Percentiles rank a stretch among this genome's conserved stretches.
These are phyloP conservation scores for Aspergillus mulundensis DNA, from an alignment of 495 filamentous ascomycete species.

Conservation along the genomic window DNA sequence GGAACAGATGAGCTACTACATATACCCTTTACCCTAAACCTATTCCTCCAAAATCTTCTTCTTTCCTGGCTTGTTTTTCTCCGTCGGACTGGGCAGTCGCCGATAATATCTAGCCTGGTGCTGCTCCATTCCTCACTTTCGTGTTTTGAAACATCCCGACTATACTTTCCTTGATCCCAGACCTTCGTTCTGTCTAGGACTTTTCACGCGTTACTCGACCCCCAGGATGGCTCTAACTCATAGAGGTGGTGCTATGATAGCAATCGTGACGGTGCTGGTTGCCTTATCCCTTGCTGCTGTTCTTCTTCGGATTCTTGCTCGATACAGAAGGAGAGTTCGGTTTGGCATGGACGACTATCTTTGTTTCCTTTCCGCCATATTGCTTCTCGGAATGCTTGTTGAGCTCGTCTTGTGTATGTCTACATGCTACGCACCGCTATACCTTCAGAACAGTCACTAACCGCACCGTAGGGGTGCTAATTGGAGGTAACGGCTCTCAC, in stretches of 20 bases:
- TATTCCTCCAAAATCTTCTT: not conserved
- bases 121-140: not conserved
- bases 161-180: not conserved
- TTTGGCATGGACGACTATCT: conserved; percentile 43
- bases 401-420: conserved; percentile 36
- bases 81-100: not conserved
- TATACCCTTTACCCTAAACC: not conserved
- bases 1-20: not conserved
- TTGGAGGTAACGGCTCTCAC: conserved; percentile 36
- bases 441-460: not conserved
- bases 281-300: conserved; percentile 34
- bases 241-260: conserved; percentile 34
- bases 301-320: conserved; percentile 34
- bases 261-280: conserved; percentile 35
- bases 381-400: conserved; percentile 34
- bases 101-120: not conserved
- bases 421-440: conserved; percentile 5
- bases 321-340: conserved; percentile 33
- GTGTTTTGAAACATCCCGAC: not conserved
- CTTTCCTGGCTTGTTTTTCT: not conserved
- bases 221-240: conserved; percentile 27
- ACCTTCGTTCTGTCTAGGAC: not conserved
- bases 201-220: not conserved
- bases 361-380: conserved; percentile 27
- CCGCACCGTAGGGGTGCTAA: conserved; percentile 29